A percentile compares a stretch with the other conserved stretches of the same genome.
These are phyloP conservation scores for Ruellia speciosa DNA, from an alignment of 305 asterid species.

Conservation along the genomic window DNA sequence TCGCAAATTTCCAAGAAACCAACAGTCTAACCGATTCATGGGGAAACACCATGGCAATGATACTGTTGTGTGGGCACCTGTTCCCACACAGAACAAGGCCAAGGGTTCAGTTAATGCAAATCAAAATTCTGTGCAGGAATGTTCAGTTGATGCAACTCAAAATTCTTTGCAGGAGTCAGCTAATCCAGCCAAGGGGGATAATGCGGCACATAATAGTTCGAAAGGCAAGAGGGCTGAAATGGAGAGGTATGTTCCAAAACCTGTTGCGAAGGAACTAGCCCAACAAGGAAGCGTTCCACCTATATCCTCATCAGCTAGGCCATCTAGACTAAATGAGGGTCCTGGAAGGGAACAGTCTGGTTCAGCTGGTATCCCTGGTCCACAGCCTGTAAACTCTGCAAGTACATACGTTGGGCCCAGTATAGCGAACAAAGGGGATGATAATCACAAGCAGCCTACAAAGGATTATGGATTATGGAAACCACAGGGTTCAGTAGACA, in stretches of 20 bases:
- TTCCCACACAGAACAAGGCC: conserved; percentile 53
- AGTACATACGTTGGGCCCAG: conserved; percentile 27
- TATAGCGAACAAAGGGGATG: conserved; percentile 39
- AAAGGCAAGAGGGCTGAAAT: conserved; percentile 92
- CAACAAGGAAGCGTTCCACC: conserved; percentile 55
- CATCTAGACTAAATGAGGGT: conserved; percentile 33
- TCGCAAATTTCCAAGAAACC: conserved; percentile 59
- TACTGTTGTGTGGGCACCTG: conserved; percentile 89
- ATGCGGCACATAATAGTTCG: conserved; percentile 35
- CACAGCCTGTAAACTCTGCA: conserved; percentile 29
- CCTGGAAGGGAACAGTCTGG: background rate
- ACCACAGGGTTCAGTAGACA: conserved; percentile 44
- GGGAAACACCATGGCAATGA: conserved; percentile 62
- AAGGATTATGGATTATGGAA: conserved; percentile 58
- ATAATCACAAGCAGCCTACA: conserved; percentile 42
- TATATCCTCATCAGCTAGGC: conserved; percentile 23
- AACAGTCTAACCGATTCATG: conserved; percentile 44
- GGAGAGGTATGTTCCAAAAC: conserved; percentile 93
- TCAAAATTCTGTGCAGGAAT: conserved; percentile 34
- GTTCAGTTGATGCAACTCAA: conserved; percentile 39
- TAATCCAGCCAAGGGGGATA: conserved; percentile 35
- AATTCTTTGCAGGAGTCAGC: conserved; percentile 32
- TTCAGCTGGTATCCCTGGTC: conserved; percentile 16
- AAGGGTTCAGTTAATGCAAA: conserved; percentile 43
- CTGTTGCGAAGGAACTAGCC: conserved; percentile 85